Base-by-base conservation (phyloP, 2,329 filamentous ascomycete species). In the Knufia fluminis region DNA sequence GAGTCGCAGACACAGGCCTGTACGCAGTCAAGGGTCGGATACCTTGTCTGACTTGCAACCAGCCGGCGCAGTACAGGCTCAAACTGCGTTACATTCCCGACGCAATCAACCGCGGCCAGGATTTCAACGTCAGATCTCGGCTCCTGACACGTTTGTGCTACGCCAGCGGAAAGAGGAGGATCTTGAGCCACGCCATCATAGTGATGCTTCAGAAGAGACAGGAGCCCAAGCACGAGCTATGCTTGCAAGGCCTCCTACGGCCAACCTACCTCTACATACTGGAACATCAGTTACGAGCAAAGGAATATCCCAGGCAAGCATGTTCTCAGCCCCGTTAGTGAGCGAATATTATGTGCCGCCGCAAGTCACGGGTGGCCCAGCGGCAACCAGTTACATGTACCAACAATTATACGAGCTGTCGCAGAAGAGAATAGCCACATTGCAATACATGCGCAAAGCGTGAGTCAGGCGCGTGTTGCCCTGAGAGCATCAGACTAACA, bases 361-460 rank as follows among this genome's bases (percentile, higher is more conserved):
- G 8, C 43, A 22, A 16, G 28, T 19, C 3, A 14, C 33, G 14
- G 35, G 33, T 12, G 35, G 19, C 32, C 17, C 20, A 19, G 22
- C 6, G 9, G 23, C 45, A 9, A 20, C 28, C 45, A 48, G 40
- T 22, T 48, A 40, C n/a, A 48, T 82, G 49, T 82, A 79, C 63
- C 74, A 80, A 57, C 77, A 81, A 55, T 80, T 98, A 53, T 86
- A 91, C 51, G 91, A 97, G 52, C 79, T 87, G 59, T 85, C 87
- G 32, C 83, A 84, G 51, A 98, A 98, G 72, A 79, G 92, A 59
- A 95, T 98, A 71, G 89, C 88, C 1, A 97, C 92, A 0, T 68
- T 98, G 36, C 87, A 94, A 60, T 98, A 98, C 64, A 68, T 98
- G 55, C 80, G 90, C 54, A 95, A 94, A 71, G 85, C 89, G 88